Base-by-base conservation (phyloP, 176 grass and related monocot genomes). In the Elaeis guineensis region DNA sequence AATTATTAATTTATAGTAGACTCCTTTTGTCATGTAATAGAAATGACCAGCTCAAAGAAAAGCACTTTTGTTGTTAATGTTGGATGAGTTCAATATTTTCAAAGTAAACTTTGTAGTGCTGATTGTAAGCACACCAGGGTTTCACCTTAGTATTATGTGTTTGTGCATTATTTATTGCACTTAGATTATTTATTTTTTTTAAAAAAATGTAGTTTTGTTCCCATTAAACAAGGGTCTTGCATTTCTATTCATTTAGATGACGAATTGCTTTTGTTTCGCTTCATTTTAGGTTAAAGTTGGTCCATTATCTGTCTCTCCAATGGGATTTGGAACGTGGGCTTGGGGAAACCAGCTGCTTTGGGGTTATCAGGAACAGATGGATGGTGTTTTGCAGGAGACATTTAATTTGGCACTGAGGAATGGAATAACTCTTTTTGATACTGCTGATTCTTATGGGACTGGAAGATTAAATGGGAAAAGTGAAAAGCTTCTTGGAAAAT, bases 251-350 rank as follows among this genome's bases (percentile, higher is more conserved):
- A 3, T 35, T 16, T 68, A 17, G 16, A 57, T 20, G 14, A 69
- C 49, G 39, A 58, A 17, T 14, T 51, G 23, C 6, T 60, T 71
- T 17, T 19, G 16, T 71, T 26, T 25, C 6, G 51, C 35, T 44
- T 22, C 48, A 74, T 24, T 58, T 0, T 73, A 91, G 92, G 87
- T 97, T 75, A 97, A 91, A 73, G 26, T 97, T 25, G 87, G 92
- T 7, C 72, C 92, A 20, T 51, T 85, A 32, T 85, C 58, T 44
- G 76, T 91, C 49, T 89, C 87, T 22, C 87, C 87, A 6, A 97
- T 91, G 92, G 92, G 87, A 72, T 88, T 97, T 65, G 87, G 92
- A 60, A 97, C 92, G 19, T 97, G 92, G 92, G 92, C 92, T 12
- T 89, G 92, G 87, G 87, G 87, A 69, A 97, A 97, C 58, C 81